Evolutionary conservation across 768 basidiomycete genomes (phyloP), one percentile per base, ranked within the genome.

Genomic region (Boletus tylopilopsis): DNA sequence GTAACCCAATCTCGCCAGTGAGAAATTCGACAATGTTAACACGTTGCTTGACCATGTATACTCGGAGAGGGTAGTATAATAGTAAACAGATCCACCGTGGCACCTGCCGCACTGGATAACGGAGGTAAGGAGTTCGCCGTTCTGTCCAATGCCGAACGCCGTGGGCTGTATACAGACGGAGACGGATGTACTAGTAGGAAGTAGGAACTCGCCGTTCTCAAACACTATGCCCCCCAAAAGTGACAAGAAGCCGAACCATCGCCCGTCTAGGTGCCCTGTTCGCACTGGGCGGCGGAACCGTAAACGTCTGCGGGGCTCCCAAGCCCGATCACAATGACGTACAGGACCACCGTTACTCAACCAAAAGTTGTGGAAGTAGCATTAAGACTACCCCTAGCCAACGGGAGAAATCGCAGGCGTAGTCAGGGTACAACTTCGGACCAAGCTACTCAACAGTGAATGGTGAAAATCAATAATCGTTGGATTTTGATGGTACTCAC

Each of bases 281-380:
- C n/a, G n/a, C n/a, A n/a, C n/a, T n/a, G n/a, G n/a, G n/a, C n/a
- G n/a, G n/a, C n/a, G n/a, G n/a, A n/a, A n/a, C 51, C n/a, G 27
- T 49, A n/a, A 38, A 54, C 49, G 50, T 64, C 59, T 12, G 62
- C 56, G 6, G 64, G 46, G 39, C 58, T 61, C 61, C 61, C 48
- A 49, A 16, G 52, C 64, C n/a, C n/a, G n/a, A n/a, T 63, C 53
- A 62, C 57, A 3, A 63, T 47, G 42, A 51, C 23, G 2, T n/a
- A n/a, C n/a, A n/a, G n/a, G n/a, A n/a, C n/a, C n/a, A 47, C 47
- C 4, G 24, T 16, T n/a, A n/a, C n/a, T n/a, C n/a, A n/a, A 15
- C 62, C 62, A 38, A 54, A 64, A 2, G 50, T 64, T 9, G 56
- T 46, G 16, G 60, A 59, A 15, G 13, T 35, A 9, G 62, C 56